A percentile compares a stretch with the other conserved stretches of the same genome.
Conservation (phyloP, 2,329 filamentous ascomycete species). For the Cladophialophora carrionii region DNA sequence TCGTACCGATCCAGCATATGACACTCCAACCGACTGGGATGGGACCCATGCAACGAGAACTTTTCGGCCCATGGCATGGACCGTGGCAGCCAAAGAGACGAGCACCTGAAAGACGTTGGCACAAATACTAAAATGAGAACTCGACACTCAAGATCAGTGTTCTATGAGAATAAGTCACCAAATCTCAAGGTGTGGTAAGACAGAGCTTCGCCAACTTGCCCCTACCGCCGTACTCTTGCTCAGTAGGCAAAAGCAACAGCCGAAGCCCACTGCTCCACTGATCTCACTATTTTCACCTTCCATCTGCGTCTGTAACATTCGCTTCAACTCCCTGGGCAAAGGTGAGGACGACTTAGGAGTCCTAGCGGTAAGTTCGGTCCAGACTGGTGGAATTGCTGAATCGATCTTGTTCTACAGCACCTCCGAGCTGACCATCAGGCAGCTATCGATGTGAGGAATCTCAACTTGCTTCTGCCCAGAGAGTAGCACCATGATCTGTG, state of each 20-base stretch:
- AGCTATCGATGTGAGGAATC: neutral
- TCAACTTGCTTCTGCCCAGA: neutral
- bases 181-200: neutral
- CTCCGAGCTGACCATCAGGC: neutral
- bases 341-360: neutral
- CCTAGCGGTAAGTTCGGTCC: neutral
- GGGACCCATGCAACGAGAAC: too few species aligned
- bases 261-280: neutral
- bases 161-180: neutral
- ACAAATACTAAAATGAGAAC: neutral
- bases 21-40: too few species aligned
- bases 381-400: neutral
- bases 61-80: too few species aligned
- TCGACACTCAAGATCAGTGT: neutral
- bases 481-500: neutral
- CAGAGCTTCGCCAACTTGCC: neutral
- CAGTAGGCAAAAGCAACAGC: neutral
- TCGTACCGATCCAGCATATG: too few species aligned
- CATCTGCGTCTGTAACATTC: neutral
- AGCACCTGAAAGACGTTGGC: too few species aligned
- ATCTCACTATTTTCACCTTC: neutral
- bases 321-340: neutral
- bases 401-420: neutral
- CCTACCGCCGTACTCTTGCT: neutral
- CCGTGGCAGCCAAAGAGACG: too few species aligned